phyloP scores from a whole-genome alignment of 345 rosid genomes.

The Eucalyptus camaldulensis region DNA sequence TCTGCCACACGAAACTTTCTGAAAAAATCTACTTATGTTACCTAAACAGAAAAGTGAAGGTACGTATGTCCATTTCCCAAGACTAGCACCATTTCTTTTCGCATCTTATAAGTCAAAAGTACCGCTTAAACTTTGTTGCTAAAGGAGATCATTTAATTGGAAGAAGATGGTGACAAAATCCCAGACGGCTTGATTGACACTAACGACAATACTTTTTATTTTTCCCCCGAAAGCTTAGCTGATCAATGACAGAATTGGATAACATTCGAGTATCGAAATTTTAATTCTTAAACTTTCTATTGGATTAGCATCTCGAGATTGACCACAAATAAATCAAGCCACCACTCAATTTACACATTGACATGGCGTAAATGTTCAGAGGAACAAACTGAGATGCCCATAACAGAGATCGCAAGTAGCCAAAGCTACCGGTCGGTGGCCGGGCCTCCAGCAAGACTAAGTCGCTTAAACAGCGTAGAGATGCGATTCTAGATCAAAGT shows the following conservation, averaged over 20 bases:
- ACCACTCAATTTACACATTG: not conserved
- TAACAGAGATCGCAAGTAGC: too few species aligned
- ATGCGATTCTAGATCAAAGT: not conserved
- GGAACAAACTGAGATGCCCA: not conserved
- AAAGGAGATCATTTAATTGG: not conserved
- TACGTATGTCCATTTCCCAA: not conserved
- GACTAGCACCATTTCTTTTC: not conserved
- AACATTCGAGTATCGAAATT: not conserved
- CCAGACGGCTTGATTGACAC: not conserved
- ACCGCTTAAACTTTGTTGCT: not conserved
- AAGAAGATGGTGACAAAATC: not conserved
- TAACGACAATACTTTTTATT: not conserved
- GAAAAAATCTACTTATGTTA: not conserved
- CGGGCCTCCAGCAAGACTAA: not conserved
- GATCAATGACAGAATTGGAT: not conserved
- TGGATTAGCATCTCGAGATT: too few species aligned
- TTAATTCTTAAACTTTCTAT: not conserved
- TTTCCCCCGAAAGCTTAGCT: not conserved
- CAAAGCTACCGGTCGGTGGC: too few species aligned
- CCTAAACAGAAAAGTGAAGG: not conserved
- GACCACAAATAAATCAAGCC: not conserved
- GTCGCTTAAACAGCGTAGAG: not conserved
- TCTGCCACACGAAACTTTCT: too few species aligned
- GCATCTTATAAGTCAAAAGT: not conserved
- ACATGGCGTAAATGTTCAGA: not conserved